Evolutionary conservation across 1,284 basidiomycete species (phyloP).

Genomic region (Irpex lacteus): DNA sequence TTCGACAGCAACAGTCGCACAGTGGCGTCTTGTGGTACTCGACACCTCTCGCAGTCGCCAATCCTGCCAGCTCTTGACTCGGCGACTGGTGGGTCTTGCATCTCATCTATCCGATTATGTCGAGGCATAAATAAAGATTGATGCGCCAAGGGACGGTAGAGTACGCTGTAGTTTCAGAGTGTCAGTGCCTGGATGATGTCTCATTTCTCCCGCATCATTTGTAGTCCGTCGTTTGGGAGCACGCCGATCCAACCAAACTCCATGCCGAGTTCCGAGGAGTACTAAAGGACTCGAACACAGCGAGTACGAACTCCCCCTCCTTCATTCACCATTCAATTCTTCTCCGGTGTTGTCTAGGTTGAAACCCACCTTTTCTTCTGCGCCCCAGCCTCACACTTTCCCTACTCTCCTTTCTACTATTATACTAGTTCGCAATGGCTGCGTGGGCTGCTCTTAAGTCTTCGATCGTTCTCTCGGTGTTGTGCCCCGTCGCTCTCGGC

Average conservation of each 20-base stretch:
- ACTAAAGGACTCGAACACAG: background rate
- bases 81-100: too few species aligned
- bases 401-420: background rate
- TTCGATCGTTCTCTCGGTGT: background rate
- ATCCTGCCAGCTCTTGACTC: background rate
- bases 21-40: background rate
- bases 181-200: background rate
- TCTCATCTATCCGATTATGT: background rate
- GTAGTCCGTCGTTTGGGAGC: background rate
- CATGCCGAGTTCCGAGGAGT: background rate
- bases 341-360: background rate
- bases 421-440: background rate
- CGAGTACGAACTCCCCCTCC: too few species aligned
- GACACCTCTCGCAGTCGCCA: too few species aligned
- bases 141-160: background rate
- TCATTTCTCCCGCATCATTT: background rate
- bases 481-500: background rate
- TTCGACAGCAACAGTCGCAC: background rate
- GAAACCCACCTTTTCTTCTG: too few species aligned
- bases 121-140: background rate
- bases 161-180: background rate
- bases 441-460: background rate
- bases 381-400: background rate
- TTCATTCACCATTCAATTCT: background rate
- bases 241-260: background rate